A percentile compares a stretch with the other conserved stretches of the same genome.
These are phyloP conservation scores for Diplodia mutila DNA, from an alignment of 2,329 filamentous ascomycete species.

Conservation along the genomic window DNA sequence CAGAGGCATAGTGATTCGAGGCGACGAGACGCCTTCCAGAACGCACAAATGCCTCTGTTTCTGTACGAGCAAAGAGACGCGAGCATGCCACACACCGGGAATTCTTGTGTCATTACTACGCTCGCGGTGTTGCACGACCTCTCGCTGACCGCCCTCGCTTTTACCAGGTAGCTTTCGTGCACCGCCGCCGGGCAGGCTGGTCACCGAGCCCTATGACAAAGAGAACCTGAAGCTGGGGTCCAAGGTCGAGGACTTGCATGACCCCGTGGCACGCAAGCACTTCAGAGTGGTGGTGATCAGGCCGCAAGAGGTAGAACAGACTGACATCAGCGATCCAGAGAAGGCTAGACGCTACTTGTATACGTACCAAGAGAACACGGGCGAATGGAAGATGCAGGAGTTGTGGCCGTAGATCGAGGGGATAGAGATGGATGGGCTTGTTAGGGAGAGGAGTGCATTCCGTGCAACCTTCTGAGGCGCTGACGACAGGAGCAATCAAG, in stretches of 20 bases:
- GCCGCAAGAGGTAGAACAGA: conserved; percentile 74
- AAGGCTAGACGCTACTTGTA: conserved; percentile 69
- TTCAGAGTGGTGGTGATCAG: conserved; percentile 88
- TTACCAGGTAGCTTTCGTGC: conserved; percentile 64
- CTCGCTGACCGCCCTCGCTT: conserved; percentile 51
- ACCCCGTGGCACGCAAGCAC: conserved; percentile 70
- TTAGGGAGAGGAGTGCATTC: conserved; percentile 21
- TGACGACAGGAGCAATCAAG: conserved; percentile 13
- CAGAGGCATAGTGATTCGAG: conserved; percentile 14
- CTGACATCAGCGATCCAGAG: conserved; percentile 70
- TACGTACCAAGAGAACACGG: conserved; percentile 57
- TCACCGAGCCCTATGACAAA: conserved; percentile 49
- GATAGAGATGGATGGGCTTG: background rate
- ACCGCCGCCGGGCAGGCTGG: conserved; percentile 56
- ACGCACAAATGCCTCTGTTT: background rate
- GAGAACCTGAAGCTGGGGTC: conserved; percentile 57
- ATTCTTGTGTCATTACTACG: background rate
- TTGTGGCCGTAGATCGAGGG: conserved; percentile 40
- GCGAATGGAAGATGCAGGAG: conserved; percentile 60
- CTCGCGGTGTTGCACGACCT: conserved; percentile 16
- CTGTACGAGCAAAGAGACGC: background rate
- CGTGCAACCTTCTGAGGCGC: conserved; percentile 23
- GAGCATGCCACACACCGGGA: conserved; percentile 12
- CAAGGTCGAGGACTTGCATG: conserved; percentile 71
- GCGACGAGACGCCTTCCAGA: background rate